Evolutionary conservation across 345 rosid genomes (phyloP), one percentile per base, ranked within the genome.

Genomic region (Combretum micranthum): DNA sequence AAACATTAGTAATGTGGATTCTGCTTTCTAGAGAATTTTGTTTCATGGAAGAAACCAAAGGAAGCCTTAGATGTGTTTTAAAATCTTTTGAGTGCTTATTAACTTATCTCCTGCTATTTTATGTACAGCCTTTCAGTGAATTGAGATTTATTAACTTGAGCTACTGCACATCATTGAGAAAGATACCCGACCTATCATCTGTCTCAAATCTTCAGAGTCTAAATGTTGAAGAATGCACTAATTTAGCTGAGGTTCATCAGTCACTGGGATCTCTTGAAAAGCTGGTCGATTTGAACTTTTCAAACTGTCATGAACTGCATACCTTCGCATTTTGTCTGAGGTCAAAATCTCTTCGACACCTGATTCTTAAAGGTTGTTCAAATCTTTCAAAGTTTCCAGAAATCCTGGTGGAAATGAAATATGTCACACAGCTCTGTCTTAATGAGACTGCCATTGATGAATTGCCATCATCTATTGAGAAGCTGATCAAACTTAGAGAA

Each of bases 201-300:
- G 13, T 57, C 10, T 42, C 37, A 56, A 64, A 64, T 56, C 68
- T 64, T 17, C 55, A 52, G 57, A 14, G 22, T 12, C 15, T 52
- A 17, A 18, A 42, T 4, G 50, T 52, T 15, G 2, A 21, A 1
- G 50, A 50, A 6, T 64, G 56, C 47, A 17, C 20, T 15, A 50
- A 54, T 19, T 44, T 64, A 20, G 39, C 37, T 42, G 55, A 47
- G 8, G 39, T 64, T 47, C 67, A 55, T n/a, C 19, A 56, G 11
- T 55, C 61, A 13, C 45, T 64, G 1, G 11, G 53, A 13, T 0
- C 0, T 42, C 56, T 57, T 23, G 22, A 23, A 2, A 64, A 64
- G 43, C 57, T 64, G 10, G 15, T 17, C 12, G 0, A 39, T 15
- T 23, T 64, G 44, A 48, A 57, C 13, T n/a, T 57, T 12, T 0